Base-by-base conservation (phyloP, 306 rosid species). In the Castanea mollissima region DNA sequence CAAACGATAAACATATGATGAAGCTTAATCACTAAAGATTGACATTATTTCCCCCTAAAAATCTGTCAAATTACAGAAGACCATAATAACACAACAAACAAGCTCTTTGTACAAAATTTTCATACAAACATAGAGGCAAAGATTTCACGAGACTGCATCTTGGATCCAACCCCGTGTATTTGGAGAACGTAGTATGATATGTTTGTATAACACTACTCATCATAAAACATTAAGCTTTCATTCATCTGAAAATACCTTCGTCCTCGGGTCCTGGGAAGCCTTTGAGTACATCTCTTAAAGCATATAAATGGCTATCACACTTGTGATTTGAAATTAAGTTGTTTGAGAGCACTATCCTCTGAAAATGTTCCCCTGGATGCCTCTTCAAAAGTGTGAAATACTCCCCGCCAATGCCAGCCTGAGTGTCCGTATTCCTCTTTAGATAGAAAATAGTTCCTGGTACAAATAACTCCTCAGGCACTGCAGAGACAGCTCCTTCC, bases 271-370 rank as follows among this genome's bases (percentile, higher is more conserved):
- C 86, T 0, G 98, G 96, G 58, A 91, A 52, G 74, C 89, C 94
- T 83, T 95, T 91, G 44, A 95, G 96, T 38, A 93, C 96, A 81
- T 95, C 97, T 87, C 99, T 90, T 76, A 93, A 87, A 52, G 99
- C 99, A 83, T 87, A 81, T 71, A 80, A 87, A 87, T 93, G 97
- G 86, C 86, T 93, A 65, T 91, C 98, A 80, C 98, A 91, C 87
- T 65, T 91, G 82, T 95, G 99, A 78, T 90, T 96, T 49, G 99
- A 89, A 80, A 95, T 82, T 78, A 90, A 79, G 88, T 91, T 93
- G 80, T 86, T 89, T 5, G 96, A 87, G 23, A 95, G 92, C 76
- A 93, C 84, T 85, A 93, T 90, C 84, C 82, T 83, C 85, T 84
- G 91, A 84, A 95, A 91, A 82, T 95, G 98, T 85, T 91, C 97